phyloP scores from a whole-genome alignment of 2,329 filamentous ascomycete species.

The Fusarium nodosum region DNA sequence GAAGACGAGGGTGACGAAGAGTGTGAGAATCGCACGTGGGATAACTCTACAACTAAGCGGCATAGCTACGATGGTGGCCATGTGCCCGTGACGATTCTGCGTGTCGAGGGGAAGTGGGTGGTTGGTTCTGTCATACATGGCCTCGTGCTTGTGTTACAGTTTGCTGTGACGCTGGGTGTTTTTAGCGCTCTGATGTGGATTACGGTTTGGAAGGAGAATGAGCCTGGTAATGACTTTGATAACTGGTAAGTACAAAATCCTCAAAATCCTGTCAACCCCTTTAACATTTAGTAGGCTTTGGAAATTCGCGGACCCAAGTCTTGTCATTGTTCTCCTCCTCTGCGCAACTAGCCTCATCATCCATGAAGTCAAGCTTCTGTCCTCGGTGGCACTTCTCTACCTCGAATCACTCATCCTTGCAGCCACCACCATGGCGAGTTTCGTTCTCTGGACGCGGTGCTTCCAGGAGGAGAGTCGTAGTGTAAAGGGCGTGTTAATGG shows the following conservation, averaged over 20 bases:
- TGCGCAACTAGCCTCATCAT: slow-evolving; percentile 44
- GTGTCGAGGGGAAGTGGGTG: slow-evolving; percentile 32
- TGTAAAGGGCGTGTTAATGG: slow-evolving; percentile 48
- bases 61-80: slow-evolving; percentile 13
- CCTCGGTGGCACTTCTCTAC: slow-evolving; percentile 47
- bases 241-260: slow-evolving; percentile 38
- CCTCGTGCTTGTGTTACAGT: slow-evolving; percentile 49
- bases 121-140: slow-evolving; percentile 46
- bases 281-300: slow-evolving; percentile 47
- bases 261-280: accelerated
- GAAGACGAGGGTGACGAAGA: slow-evolving; percentile 40
- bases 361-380: slow-evolving; percentile 50
- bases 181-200: slow-evolving; percentile 49
- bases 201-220: slow-evolving; percentile 46
- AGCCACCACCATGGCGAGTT: slow-evolving; percentile 38
- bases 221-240: slow-evolving; percentile 44
- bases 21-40: slow-evolving; percentile 32
- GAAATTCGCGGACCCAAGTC: slow-evolving; percentile 41
- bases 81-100: slow-evolving; percentile 13
- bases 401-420: slow-evolving; percentile 48
- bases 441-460: slow-evolving; percentile 43
- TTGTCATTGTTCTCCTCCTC: slow-evolving; percentile 41
- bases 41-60: slow-evolving; percentile 14
- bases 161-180: slow-evolving; percentile 43
- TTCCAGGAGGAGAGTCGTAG: slow-evolving; percentile 42